Percentiles rank a stretch among this genome's conserved stretches.
These are phyloP conservation scores for Cardiospermum halicacabum DNA, from an alignment of 345 rosid species.

Conservation along the genomic window DNA sequence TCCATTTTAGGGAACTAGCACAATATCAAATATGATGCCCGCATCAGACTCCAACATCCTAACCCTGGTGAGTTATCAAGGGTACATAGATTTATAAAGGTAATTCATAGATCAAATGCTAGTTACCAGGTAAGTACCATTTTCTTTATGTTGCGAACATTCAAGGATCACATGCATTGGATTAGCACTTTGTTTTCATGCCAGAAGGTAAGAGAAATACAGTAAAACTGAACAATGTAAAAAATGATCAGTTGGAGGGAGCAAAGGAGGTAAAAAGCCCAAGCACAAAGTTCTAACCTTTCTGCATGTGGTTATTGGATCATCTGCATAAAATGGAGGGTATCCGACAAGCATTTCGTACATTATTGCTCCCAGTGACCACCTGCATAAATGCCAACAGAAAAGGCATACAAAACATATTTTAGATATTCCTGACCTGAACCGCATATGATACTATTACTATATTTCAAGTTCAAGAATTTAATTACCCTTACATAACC, in stretches of 20 bases:
- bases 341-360: conserved; percentile 97
- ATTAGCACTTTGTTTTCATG: too few species aligned
- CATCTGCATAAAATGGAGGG: conserved; percentile 96
- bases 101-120: too few species aligned
- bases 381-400: conserved; percentile 44
- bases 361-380: conserved; percentile 98
- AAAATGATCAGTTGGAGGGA: conserved; percentile 8
- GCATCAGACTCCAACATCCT: neutral
- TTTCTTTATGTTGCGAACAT: neutral
- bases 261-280: conserved; percentile 7
- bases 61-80: neutral
- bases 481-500: conserved; percentile 7
- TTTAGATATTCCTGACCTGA: conserved; percentile 2
- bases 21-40: conserved; percentile 1
- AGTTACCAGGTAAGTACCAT: neutral
- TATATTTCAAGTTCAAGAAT: conserved; percentile 7
- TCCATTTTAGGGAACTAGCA: too few species aligned
- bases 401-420: conserved; percentile 3
- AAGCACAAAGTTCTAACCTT: conserved; percentile 49
- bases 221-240: conserved; percentile 4
- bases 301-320: conserved; percentile 82
- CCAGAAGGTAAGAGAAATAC: conserved; percentile 2
- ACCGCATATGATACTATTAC: conserved; percentile 3
- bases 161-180: neutral
- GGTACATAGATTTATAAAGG: neutral